These are phyloP conservation scores for Fonsecaea erecta DNA, from an alignment of 2,329 filamentous ascomycete species.

Conservation along the genomic window DNA sequence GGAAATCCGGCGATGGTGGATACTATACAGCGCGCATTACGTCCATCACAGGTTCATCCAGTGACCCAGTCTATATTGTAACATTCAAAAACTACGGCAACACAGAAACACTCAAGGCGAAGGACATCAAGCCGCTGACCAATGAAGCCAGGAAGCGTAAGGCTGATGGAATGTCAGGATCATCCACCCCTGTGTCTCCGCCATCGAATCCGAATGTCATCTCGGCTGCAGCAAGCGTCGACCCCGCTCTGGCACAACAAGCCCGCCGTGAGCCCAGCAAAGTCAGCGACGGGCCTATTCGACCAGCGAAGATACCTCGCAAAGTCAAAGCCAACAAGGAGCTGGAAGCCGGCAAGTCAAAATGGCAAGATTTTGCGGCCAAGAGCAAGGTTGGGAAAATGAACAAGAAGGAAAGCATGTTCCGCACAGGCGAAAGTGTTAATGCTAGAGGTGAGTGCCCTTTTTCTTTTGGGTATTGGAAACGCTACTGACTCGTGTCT, in stretches of 20 bases:
- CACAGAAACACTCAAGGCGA: slow-evolving; percentile 78
- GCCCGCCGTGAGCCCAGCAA: slow-evolving; percentile 68
- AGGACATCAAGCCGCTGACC: slow-evolving; percentile 80
- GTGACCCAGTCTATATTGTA: slow-evolving; percentile 88
- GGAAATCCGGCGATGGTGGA: slow-evolving; percentile 82
- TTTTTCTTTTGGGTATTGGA: slow-evolving; percentile 18
- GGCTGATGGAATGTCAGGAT: slow-evolving; percentile 73
- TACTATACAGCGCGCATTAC: slow-evolving; percentile 94
- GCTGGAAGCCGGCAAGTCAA: slow-evolving; percentile 85
- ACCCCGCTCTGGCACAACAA: slow-evolving; percentile 67
- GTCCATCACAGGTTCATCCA: slow-evolving; percentile 89
- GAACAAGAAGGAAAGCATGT: slow-evolving; percentile 92
- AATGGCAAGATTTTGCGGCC: slow-evolving; percentile 90
- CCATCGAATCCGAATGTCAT: slow-evolving; percentile 61
- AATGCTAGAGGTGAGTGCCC: slow-evolving; percentile 77
- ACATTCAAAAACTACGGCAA: slow-evolving; percentile 87
- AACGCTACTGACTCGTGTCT: slow-evolving; percentile 37
- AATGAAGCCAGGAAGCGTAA: slow-evolving; percentile 79
- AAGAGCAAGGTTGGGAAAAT: slow-evolving; percentile 70
- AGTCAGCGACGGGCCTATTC: slow-evolving; percentile 61
- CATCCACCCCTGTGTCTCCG: slow-evolving; percentile 48
- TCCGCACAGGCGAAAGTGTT: slow-evolving; percentile 84
- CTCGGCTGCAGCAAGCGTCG: slow-evolving; percentile 69
- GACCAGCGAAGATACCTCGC: slow-evolving; percentile 71
- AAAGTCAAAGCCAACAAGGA: slow-evolving; percentile 89